Conservation (phyloP, 2,329 filamentous ascomycete species). For the Pyrenochaeta sp. region DNA sequence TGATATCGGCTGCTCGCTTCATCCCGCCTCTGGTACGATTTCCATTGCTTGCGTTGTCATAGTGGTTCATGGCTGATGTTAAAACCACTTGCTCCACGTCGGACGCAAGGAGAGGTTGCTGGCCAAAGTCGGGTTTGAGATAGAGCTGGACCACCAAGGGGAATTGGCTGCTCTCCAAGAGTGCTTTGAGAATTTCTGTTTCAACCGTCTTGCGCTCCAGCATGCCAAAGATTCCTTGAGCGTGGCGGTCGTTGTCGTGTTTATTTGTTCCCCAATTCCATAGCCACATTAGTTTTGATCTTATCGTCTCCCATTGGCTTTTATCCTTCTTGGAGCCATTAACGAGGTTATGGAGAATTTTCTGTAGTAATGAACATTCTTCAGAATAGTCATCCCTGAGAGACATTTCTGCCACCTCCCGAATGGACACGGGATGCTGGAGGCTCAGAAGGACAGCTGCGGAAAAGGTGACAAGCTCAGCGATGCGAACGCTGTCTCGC, state of each 20-base stretch:
- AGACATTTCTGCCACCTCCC: conserved; percentile 63
- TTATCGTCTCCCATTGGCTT: conserved; percentile 56
- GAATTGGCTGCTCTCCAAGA: conserved; percentile 71
- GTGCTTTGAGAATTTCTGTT: conserved; percentile 72
- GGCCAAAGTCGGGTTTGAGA: conserved; percentile 64
- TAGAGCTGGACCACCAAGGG: conserved; percentile 63
- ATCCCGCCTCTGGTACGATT: conserved; percentile 78
- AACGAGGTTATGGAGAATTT: conserved; percentile 64
- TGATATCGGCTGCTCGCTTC: conserved; percentile 70
- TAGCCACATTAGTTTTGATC: conserved; percentile 75
- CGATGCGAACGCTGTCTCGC: conserved; percentile 62
- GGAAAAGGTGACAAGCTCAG: conserved; percentile 67
- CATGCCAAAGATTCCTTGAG: conserved; percentile 63
- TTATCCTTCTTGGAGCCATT: conserved; percentile 67
- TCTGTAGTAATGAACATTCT: conserved; percentile 66
- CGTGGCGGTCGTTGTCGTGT: conserved; percentile 46
- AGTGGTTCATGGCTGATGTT: conserved; percentile 70
- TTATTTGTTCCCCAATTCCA: conserved; percentile 71
- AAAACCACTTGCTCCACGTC: conserved; percentile 68
- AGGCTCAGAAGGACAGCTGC: conserved; percentile 54
- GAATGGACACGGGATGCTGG: conserved; percentile 50
- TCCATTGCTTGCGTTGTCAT: conserved; percentile 83
- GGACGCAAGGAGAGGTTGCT: conserved; percentile 58
- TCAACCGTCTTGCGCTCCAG: conserved; percentile 70
- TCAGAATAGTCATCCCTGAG: conserved; percentile 70